Percentiles rank a stretch among this genome's conserved stretches.
Evolutionary conservation across 352 stramenopile genomes (phyloP).

Genomic region (Thraustochytrium sp.): DNA sequence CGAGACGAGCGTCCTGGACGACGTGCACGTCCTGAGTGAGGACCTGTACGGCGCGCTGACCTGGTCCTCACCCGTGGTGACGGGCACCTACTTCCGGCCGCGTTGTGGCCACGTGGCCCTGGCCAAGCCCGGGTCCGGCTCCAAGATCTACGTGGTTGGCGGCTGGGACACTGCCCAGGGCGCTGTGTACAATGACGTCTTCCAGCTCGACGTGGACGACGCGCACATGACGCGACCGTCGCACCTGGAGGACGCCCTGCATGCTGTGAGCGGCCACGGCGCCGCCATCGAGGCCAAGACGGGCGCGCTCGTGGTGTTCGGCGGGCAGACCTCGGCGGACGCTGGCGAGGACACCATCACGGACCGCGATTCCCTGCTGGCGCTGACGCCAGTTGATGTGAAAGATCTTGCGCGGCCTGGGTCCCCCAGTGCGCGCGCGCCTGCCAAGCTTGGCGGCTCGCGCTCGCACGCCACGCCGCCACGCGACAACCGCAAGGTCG

Average conservation of each 20-base stretch:
- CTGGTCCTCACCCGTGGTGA: conserved; percentile 24
- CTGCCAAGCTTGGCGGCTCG: too few relatives aligned
- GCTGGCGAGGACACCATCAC: background rate
- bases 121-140: background rate
- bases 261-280: background rate
- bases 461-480: background rate
- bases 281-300: background rate
- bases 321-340: background rate
- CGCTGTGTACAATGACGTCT: background rate
- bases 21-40: conserved; percentile 13
- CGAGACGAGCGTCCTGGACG: background rate
- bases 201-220: background rate
- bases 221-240: background rate
- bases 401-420: too few relatives aligned
- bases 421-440: too few relatives aligned
- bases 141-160: background rate
- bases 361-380: too few relatives aligned
- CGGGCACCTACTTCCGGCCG: background rate
- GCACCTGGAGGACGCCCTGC: background rate
- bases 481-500: background rate
- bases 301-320: background rate
- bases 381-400: too few relatives aligned
- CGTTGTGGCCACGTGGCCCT: conserved; percentile 12
- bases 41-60: background rate
- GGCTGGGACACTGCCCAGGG: conserved; percentile 12